Conservation (phyloP, 164 flowering plant species). For the Nymphaea colorata region DNA sequence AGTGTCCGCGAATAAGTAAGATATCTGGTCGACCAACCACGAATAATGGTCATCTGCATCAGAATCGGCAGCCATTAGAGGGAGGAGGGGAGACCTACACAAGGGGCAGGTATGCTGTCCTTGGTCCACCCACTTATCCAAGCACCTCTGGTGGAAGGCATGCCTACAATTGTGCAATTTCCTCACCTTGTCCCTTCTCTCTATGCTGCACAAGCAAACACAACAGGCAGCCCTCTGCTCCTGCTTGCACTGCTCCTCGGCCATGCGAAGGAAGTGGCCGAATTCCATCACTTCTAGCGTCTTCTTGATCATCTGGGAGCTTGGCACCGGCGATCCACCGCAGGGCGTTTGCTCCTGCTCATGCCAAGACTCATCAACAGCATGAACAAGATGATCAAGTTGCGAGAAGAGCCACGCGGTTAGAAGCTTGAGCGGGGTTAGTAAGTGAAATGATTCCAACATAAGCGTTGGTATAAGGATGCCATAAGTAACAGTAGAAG, state of each 20-base stretch:
- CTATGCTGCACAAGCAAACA: constrained; percentile 16
- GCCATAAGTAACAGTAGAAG: not conserved
- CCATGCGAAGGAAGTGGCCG: constrained; percentile 1
- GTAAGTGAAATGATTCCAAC: not conserved
- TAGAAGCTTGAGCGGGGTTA: not conserved
- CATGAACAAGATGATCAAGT: not conserved
- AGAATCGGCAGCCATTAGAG: not conserved
- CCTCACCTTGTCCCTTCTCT: constrained; percentile 14
- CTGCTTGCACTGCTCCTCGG: not conserved
- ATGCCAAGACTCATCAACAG: not conserved
- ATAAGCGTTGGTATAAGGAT: not conserved
- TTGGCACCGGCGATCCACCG: not conserved
- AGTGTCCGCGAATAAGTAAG: constrained; percentile 7
- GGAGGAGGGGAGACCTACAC: constrained; percentile 17
- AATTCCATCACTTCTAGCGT: constrained; percentile 5
- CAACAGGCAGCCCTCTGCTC: constrained; percentile 9
- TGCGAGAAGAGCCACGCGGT: not conserved
- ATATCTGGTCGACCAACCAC: constrained; percentile 13
- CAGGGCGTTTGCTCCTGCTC: not conserved
- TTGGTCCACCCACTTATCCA: constrained; percentile 27
- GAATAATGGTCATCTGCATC: constrained; percentile 1
- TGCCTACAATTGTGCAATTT: constrained; percentile 23
- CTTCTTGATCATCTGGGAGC: not conserved
- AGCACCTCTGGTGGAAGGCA: constrained; percentile 22
- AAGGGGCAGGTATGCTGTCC: constrained; percentile 23